Conservation (phyloP, 371 early-diverging fungal genomes). For the Mortierella sp. region DNA sequence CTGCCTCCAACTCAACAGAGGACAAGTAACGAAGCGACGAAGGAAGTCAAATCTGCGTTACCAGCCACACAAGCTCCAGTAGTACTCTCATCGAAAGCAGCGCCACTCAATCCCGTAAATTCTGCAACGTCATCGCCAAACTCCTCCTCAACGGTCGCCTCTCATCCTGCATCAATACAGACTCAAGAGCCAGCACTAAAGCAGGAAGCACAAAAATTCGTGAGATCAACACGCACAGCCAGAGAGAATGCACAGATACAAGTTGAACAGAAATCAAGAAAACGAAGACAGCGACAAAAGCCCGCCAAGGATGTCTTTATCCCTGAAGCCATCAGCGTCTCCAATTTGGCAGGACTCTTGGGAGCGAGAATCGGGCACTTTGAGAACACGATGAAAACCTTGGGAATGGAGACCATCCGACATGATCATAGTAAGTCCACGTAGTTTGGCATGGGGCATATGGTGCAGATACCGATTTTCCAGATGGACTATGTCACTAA, state of each 20-base stretch:
- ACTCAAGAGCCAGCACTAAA: not conserved
- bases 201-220: constrained; percentile 10
- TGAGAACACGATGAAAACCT: constrained; percentile 73
- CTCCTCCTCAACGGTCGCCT: not conserved
- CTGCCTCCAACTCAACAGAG: constrained; percentile 13
- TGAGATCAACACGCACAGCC: constrained; percentile 20
- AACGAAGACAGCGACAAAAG: constrained; percentile 42
- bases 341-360: constrained; percentile 82
- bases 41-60: not conserved
- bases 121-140: not conserved
- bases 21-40: not conserved
- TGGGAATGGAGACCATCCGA: constrained; percentile 83
- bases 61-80: not conserved
- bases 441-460: constrained; percentile 53
- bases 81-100: not conserved
- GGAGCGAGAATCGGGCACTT: constrained; percentile 82
- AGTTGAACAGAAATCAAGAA: constrained; percentile 27
- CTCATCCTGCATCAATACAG: constrained; percentile 1
- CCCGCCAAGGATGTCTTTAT: constrained; percentile 76
- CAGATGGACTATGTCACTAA: not conserved
- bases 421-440: constrained; percentile 71
- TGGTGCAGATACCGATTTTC: constrained; percentile 33
- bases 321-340: constrained; percentile 87
- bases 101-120: not conserved
- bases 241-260: constrained; percentile 41